phyloP scores from a whole-genome alignment of 169 alveolate species.

The Plasmodium reichenowi region DNA sequence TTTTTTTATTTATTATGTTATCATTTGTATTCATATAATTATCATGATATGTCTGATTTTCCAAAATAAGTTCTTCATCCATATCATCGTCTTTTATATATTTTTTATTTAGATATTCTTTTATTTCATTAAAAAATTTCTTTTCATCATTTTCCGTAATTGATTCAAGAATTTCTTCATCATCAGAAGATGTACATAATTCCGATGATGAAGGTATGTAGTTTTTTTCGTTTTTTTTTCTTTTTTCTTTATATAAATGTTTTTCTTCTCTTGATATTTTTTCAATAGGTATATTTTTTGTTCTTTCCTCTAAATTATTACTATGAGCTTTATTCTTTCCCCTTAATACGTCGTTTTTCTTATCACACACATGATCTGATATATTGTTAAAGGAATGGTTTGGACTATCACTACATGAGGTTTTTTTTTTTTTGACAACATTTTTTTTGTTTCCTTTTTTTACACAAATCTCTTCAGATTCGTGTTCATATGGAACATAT shows the following conservation, averaged over 20 bases:
- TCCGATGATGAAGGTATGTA: conserved; percentile 25
- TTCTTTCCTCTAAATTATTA: neutral
- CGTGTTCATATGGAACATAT: no score
- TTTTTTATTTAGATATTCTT: conserved; percentile 32
- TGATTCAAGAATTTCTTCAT: conserved; percentile 14
- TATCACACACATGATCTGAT: no score
- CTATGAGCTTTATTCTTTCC: neutral
- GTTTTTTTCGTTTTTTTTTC: conserved; percentile 9
- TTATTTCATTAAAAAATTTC: conserved; percentile 48
- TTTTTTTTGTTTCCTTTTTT: neutral
- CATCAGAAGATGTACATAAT: neutral
- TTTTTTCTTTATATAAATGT: neutral
- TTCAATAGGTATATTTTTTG: neutral
- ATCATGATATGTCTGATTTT: neutral
- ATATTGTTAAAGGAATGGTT: no score
- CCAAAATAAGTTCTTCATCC: neutral
- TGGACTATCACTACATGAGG: neutral
- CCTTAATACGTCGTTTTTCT: no score
- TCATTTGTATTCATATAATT: conserved; percentile 4
- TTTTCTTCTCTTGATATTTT: neutral
- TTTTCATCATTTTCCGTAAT: conserved; percentile 13
- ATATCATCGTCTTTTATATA: conserved; percentile 1
- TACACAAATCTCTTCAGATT: no score
- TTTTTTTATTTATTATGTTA: neutral
- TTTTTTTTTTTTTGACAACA: neutral